Evolutionary conservation across 2,329 filamentous ascomycete genomes (phyloP).

Genomic region (Magnaporthiopsis incrustans): DNA sequence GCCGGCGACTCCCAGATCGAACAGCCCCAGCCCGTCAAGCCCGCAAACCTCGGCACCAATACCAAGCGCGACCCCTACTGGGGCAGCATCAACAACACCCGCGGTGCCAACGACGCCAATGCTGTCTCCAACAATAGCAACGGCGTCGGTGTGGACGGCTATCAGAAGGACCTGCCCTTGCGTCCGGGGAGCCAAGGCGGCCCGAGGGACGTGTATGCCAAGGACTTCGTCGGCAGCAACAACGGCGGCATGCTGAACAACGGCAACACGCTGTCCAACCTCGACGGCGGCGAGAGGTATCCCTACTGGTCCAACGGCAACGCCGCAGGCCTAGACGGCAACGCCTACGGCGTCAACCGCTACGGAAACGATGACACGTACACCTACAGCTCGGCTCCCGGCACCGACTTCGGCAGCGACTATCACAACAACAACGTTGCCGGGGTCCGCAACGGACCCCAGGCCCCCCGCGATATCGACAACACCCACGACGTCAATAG

Average conservation of each 20-base stretch:
- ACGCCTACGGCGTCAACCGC: not conserved
- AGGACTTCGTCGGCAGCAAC: not conserved
- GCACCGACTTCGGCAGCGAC: not conserved
- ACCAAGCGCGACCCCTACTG: constrained; percentile 6
- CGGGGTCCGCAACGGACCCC: not conserved
- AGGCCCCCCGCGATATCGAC: not conserved
- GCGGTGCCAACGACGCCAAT: constrained; percentile 1
- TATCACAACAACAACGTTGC: not conserved
- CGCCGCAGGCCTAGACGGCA: not conserved
- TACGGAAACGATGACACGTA: not conserved
- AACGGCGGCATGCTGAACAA: not conserved
- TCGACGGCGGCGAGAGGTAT: constrained; percentile 1
- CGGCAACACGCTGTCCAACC: constrained; percentile 1
- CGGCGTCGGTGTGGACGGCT: not conserved
- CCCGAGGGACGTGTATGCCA: not conserved
- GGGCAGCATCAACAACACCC: constrained; percentile 4
- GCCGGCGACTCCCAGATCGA: not conserved
- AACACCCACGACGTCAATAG: not conserved
- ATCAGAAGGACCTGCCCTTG: not conserved
- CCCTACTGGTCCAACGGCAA: not conserved
- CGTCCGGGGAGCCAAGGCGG: not conserved
- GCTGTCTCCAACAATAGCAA: not conserved
- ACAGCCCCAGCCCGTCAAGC: not conserved
- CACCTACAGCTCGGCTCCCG: not conserved
- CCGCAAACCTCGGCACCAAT: not conserved